Percentiles rank a stretch among this genome's conserved stretches.
Conservation (phyloP, 768 basidiomycete genomes). For the Hygrocybe punicea region DNA sequence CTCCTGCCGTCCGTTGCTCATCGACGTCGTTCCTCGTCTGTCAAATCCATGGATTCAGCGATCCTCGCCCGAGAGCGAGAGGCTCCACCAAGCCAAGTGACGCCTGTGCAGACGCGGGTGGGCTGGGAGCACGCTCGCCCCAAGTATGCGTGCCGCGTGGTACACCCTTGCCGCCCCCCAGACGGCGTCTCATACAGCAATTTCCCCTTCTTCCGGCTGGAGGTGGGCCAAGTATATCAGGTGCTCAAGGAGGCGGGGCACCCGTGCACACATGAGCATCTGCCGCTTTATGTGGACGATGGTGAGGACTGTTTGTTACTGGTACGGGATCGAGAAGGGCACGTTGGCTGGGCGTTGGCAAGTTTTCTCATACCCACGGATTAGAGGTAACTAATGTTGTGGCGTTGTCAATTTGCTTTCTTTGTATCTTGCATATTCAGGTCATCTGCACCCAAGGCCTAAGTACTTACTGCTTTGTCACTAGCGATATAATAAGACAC, state of each 20-base stretch:
- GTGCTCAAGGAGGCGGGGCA: conserved; percentile 77
- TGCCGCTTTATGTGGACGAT: conserved; percentile 74
- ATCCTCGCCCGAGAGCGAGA: conserved; percentile 14
- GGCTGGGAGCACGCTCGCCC: conserved; percentile 45
- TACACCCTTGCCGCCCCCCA: conserved; percentile 68
- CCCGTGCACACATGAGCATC: conserved; percentile 65
- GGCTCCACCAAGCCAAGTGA: neutral
- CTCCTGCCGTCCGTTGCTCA: conserved; percentile 19
- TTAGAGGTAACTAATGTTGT: conserved; percentile 15
- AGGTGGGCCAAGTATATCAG: conserved; percentile 57
- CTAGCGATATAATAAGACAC: too few relatives aligned
- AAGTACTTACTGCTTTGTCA: too few relatives aligned
- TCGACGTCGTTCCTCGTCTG: conserved; percentile 33
- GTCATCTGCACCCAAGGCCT: too few relatives aligned
- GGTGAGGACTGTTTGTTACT: conserved; percentile 77
- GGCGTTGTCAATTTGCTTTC: conserved; percentile 3
- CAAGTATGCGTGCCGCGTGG: conserved; percentile 64
- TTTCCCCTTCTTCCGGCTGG: conserved; percentile 74
- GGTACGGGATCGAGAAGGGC: conserved; percentile 52
- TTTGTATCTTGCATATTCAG: neutral
- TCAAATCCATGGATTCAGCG: conserved; percentile 15
- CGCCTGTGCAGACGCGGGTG: conserved; percentile 6
- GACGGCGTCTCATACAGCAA: conserved; percentile 61
- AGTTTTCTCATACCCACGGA: conserved; percentile 71
- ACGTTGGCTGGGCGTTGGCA: conserved; percentile 77